Conservation (phyloP, 345 rosid species). For the Populus pruinosa region DNA sequence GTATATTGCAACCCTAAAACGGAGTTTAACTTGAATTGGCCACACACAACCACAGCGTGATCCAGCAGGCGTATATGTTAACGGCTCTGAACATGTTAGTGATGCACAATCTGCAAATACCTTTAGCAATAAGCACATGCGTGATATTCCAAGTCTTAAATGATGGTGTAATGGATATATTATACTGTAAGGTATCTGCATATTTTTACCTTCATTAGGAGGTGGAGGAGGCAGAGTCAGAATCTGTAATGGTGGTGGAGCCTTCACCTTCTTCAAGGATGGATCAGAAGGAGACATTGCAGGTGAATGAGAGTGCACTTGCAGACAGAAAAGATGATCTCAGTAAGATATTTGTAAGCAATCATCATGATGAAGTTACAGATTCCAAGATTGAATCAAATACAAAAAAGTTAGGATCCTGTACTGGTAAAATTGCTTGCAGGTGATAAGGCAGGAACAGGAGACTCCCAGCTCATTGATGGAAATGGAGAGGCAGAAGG, state of each 20-base stretch:
- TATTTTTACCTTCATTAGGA: constrained; percentile 48
- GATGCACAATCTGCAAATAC: constrained; percentile 51
- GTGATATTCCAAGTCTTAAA: not conserved
- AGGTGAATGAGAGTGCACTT: constrained; percentile 41
- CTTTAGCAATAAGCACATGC: not conserved
- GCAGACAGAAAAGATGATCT: constrained; percentile 14
- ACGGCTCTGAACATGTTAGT: constrained; percentile 49
- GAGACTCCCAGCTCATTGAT: constrained; percentile 26
- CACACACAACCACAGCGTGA: constrained; percentile 56
- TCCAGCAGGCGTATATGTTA: constrained; percentile 60
- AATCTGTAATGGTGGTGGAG: constrained; percentile 41
- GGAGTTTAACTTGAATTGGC: constrained; percentile 71
- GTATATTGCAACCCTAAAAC: constrained; percentile 44
- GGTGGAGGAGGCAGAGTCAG: constrained; percentile 63
- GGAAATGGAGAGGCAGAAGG: constrained; percentile 32
- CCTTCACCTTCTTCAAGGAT: constrained; percentile 35
- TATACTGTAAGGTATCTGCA: not conserved
- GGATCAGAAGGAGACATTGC: constrained; percentile 38
- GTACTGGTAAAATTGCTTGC: constrained; percentile 31
- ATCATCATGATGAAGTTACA: constrained; percentile 2
- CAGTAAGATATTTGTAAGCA: constrained; percentile 5
- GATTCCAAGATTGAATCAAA: constrained; percentile 9
- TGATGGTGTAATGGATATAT: not conserved
- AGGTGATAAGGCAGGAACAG: constrained; percentile 37
- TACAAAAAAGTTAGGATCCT: constrained; percentile 11